Conservation (phyloP, 2,329 filamentous ascomycete genomes). For the Cladophialophora yegresii region DNA sequence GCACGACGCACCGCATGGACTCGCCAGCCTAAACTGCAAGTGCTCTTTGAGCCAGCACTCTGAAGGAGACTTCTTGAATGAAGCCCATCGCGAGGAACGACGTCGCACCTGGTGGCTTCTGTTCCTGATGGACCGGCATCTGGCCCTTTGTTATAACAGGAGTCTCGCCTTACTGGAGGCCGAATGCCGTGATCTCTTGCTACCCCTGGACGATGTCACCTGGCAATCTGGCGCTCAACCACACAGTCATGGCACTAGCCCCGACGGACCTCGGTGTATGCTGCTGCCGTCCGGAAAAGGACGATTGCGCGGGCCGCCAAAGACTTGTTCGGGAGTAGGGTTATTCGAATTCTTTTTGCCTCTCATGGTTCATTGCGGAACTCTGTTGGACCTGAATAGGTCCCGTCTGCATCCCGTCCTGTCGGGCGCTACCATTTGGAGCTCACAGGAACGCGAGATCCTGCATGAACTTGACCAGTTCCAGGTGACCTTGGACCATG, state of each 20-base stretch:
- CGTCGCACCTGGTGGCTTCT: conserved; percentile 54
- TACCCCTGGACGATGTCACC: conserved; percentile 45
- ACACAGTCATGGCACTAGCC: conserved; percentile 29
- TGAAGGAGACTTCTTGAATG: conserved; percentile 45
- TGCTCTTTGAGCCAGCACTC: conserved; percentile 45
- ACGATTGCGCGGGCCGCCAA: conserved; percentile 34
- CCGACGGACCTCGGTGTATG: conserved; percentile 43
- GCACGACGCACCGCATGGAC: conserved; percentile 9
- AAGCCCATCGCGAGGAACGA: conserved; percentile 52
- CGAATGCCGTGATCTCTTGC: conserved; percentile 49
- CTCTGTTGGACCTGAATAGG: conserved; percentile 54
- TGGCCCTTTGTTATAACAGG: conserved; percentile 53
- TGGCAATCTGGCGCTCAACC: conserved; percentile 40
- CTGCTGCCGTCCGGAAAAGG: conserved; percentile 32
- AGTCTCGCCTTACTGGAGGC: conserved; percentile 51
- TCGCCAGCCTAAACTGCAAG: conserved; percentile 49
- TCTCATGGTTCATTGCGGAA: conserved; percentile 53
- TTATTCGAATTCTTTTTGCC: conserved; percentile 57
- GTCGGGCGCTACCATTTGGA: conserved; percentile 41
- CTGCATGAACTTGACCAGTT: conserved; percentile 46
- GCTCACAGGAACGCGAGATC: conserved; percentile 40
- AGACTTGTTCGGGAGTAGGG: conserved; percentile 46
- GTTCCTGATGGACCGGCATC: conserved; percentile 52
- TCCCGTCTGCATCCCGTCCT: conserved; percentile 49
- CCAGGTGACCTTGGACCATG: conserved; percentile 44